Conservation (phyloP, 345 rosid genomes). For the Laguncularia racemosa region DNA sequence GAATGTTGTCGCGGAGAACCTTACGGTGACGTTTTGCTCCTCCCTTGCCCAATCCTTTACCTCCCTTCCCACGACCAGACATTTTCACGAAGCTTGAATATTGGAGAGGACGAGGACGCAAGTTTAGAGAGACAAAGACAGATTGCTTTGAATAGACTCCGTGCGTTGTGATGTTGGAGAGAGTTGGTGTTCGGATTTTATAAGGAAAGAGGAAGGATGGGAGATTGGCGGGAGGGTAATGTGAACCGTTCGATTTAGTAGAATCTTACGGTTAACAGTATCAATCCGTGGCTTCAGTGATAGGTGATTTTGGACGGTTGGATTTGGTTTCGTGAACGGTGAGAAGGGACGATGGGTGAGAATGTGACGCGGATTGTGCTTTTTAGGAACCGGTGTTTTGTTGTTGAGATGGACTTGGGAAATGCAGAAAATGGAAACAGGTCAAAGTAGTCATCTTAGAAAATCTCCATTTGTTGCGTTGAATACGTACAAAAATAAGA, state of each 20-base stretch:
- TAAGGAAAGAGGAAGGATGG: not conserved
- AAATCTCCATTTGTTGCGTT: no score
- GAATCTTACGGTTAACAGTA: not conserved
- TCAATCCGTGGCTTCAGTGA: not conserved
- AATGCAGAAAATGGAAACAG: no score
- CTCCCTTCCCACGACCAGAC: constrained; percentile 63
- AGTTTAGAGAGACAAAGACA: not conserved
- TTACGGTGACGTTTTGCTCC: constrained; percentile 53
- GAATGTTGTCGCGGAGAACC: constrained; percentile 52
- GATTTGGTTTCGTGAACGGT: constrained; percentile 1
- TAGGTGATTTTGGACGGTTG: not conserved
- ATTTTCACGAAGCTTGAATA: constrained; percentile 8
- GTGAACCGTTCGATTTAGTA: not conserved
- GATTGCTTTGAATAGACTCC: not conserved
- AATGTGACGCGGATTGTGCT: constrained; percentile 4
- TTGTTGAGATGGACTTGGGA: no score
- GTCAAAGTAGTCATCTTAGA: no score
- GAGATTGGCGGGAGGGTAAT: not conserved
- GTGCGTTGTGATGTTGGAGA: not conserved
- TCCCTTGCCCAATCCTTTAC: constrained; percentile 55
- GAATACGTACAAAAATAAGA: not conserved
- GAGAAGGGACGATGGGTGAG: not conserved
- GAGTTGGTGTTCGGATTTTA: not conserved
- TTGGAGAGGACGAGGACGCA: not conserved
- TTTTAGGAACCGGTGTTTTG: not conserved